Conservation (phyloP, 2,329 filamentous ascomycete species). For the Sarocladiaceae sp. region DNA sequence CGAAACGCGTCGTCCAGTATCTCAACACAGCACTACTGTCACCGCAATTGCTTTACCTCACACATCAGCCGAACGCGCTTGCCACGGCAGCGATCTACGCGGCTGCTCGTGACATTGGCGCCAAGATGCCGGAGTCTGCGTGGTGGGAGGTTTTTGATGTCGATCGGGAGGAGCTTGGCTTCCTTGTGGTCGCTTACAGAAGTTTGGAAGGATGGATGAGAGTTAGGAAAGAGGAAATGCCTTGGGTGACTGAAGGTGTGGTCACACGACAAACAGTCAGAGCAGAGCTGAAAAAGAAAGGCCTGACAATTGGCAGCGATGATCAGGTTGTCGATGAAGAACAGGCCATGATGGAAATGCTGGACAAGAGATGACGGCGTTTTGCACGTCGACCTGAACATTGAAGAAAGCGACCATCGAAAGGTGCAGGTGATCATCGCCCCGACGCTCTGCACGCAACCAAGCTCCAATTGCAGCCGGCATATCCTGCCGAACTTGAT, state of each 20-base stretch:
- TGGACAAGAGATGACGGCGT: slow-evolving; percentile 2
- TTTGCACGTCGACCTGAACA: too few species aligned
- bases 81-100: slow-evolving; percentile 88
- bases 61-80: slow-evolving; percentile 81
- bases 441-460: too few species aligned
- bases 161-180: slow-evolving; percentile 89
- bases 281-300: slow-evolving; percentile 53
- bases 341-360: slow-evolving; percentile 3
- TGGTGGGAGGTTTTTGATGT: slow-evolving; percentile 99
- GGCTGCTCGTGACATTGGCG: slow-evolving; percentile 71
- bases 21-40: slow-evolving; percentile 84
- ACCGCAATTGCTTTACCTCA: slow-evolving; percentile 85
- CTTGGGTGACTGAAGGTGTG: slow-evolving; percentile 43
- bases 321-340: background rate
- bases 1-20: slow-evolving; percentile 65
- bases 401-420: too few species aligned
- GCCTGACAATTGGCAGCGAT: slow-evolving; percentile 14
- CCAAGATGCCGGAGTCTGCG: slow-evolving; percentile 75
- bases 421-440: too few species aligned
- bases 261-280: slow-evolving; percentile 56
- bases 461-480: too few species aligned
- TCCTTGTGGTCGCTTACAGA: slow-evolving; percentile 79
- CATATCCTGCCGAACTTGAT: too few species aligned
- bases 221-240: slow-evolving; percentile 54
- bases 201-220: slow-evolving; percentile 70